Evolutionary conservation across 495 filamentous ascomycete genomes (phyloP).

Genomic region (Penicillium paxilli): DNA sequence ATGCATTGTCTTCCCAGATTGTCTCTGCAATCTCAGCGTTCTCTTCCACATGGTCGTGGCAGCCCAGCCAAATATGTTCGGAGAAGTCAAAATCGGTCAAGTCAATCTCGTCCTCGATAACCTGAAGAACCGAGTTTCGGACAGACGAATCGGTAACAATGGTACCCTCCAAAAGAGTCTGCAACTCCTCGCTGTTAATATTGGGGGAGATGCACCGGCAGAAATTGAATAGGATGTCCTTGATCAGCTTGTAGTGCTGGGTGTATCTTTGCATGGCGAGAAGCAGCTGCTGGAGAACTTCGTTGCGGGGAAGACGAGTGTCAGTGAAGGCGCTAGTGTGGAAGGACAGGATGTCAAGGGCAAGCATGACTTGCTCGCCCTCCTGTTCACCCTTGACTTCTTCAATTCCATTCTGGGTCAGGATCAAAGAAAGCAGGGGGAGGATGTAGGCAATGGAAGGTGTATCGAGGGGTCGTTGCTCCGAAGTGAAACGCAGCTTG

Average conservation of each 20-base stretch:
- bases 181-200: conserved; percentile 67
- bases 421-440: conserved; percentile 72
- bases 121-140: conserved; percentile 83
- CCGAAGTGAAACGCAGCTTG: conserved; percentile 82
- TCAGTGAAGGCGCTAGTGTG: conserved; percentile 77
- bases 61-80: conserved; percentile 90
- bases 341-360: conserved; percentile 86
- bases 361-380: conserved; percentile 84
- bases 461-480: conserved; percentile 86
- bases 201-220: conserved; percentile 76
- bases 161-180: conserved; percentile 66
- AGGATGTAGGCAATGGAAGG: conserved; percentile 85
- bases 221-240: conserved; percentile 85
- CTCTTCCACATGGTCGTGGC: conserved; percentile 86
- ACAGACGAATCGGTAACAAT: conserved; percentile 80
- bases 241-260: conserved; percentile 90
- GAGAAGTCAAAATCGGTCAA: conserved; percentile 81
- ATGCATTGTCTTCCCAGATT: conserved; percentile 93
- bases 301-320: conserved; percentile 68
- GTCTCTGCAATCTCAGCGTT: conserved; percentile 79
- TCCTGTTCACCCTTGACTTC: conserved; percentile 64
- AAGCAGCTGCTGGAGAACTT: conserved; percentile 69
- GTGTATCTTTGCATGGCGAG: conserved; percentile 83
- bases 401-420: conserved; percentile 77
- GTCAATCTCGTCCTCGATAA: conserved; percentile 87